Conservation (phyloP, 2,329 filamentous ascomycete genomes). For the Monosporascus sp. region DNA sequence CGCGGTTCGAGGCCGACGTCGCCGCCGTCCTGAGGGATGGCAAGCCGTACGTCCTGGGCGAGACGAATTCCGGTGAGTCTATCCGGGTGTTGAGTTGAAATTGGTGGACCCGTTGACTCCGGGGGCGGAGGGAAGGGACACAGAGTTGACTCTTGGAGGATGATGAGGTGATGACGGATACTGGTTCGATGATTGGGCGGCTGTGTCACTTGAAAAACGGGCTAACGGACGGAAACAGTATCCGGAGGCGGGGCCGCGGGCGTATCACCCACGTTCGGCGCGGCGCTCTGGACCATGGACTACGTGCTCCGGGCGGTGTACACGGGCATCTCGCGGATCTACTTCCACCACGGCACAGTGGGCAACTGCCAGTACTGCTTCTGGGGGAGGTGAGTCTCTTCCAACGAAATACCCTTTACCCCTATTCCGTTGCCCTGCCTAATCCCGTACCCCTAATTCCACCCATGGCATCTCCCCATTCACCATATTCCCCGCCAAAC, state of each 20-base stretch:
- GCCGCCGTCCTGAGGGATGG: constrained; percentile 31
- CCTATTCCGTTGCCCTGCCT: constrained; percentile 42
- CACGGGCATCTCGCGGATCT: constrained; percentile 34
- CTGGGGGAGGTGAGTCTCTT: constrained; percentile 13
- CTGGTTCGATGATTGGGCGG: not conserved
- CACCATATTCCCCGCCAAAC: not conserved
- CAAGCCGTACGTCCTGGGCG: constrained; percentile 43
- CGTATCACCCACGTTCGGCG: constrained; percentile 41
- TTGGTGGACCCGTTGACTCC: too few relatives aligned
- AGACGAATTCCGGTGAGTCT: constrained; percentile 42
- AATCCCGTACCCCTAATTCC: not conserved
- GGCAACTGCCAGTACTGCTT: constrained; percentile 39
- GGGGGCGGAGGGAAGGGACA: too few relatives aligned
- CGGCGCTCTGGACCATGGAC: constrained; percentile 47
- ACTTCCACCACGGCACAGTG: constrained; percentile 49
- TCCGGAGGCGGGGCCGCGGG: constrained; percentile 33
- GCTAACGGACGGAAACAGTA: constrained; percentile 15
- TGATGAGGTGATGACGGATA: not conserved
- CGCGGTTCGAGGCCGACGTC: constrained; percentile 35
- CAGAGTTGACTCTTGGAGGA: too few relatives aligned
- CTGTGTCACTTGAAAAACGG: not conserved
- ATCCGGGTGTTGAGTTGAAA: too few relatives aligned
- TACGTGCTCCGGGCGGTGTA: constrained; percentile 32
- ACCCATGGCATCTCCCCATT: not conserved
- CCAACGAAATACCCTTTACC: constrained; percentile 6